A percentile compares a stretch with the other conserved stretches of the same genome.
Conservation (phyloP, 2,329 filamentous ascomycete species). For the Paecilomyces niveus region DNA sequence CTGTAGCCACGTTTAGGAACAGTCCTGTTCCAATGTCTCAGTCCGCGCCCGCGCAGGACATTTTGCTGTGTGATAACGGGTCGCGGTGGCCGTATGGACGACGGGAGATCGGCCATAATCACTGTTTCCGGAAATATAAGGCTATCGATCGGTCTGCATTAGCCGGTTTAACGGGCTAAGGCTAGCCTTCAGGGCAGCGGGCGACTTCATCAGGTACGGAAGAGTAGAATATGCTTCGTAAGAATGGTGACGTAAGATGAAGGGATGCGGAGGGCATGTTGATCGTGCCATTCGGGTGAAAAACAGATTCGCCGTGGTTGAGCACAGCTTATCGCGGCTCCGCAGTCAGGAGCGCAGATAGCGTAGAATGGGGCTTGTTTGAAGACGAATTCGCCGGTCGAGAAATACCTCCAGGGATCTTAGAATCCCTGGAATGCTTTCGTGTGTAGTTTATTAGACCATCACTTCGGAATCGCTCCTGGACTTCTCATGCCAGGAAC, state of each 20-base stretch:
- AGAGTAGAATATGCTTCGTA: constrained; percentile 11
- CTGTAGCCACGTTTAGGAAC: not conserved
- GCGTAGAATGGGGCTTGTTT: not conserved
- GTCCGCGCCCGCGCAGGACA: not conserved
- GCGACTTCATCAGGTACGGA: constrained; percentile 32
- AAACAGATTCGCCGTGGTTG: not conserved
- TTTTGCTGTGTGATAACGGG: not conserved
- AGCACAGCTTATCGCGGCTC: not conserved
- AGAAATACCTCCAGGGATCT: not conserved
- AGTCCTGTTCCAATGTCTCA: not conserved
- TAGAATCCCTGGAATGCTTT: not conserved
- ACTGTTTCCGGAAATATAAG: too few relatives aligned
- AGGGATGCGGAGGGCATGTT: not conserved
- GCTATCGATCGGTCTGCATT: constrained; percentile 49
- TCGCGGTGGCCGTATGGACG: too few relatives aligned
- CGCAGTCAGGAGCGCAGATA: not conserved
- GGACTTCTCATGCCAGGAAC: not conserved
- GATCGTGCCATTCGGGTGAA: not conserved
- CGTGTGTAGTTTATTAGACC: not conserved
- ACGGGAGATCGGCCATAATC: too few relatives aligned
- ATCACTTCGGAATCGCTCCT: not conserved
- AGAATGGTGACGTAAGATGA: constrained; percentile 4
- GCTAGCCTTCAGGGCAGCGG: constrained; percentile 53
- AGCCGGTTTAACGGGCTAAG: constrained; percentile 60
- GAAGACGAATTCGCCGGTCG: not conserved